phyloP scores from a whole-genome alignment of 768 basidiomycete genomes.

The Xerocomus potaroensis region DNA sequence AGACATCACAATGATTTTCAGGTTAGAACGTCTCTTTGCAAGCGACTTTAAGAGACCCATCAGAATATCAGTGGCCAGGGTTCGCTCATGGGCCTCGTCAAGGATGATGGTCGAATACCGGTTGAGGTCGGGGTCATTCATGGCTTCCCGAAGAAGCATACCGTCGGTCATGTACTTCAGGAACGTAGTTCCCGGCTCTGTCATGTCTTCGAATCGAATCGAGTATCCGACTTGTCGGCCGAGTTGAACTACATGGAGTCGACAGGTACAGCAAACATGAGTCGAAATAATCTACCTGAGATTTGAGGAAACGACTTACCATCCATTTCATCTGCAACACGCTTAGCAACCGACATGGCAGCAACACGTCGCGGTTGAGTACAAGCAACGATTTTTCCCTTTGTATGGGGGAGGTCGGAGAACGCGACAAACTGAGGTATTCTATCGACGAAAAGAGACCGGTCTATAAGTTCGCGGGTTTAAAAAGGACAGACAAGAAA shows the following conservation, averaged over 20 bases:
- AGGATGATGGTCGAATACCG: conserved; percentile 98
- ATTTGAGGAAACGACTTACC: conserved; percentile 48
- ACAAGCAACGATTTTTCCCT: conserved; percentile 89
- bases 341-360: conserved; percentile 97
- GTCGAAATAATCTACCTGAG: background rate
- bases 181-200: conserved; percentile 86
- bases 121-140: conserved; percentile 87
- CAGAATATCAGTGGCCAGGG: conserved; percentile 94
- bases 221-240: conserved; percentile 97
- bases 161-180: conserved; percentile 99
- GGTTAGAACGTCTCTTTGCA: conserved; percentile 73
- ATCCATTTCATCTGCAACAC: conserved; percentile 99
- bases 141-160: conserved; percentile 98
- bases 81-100: conserved; percentile 98
- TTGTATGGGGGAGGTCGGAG: conserved; percentile 87
- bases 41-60: conserved; percentile 94
- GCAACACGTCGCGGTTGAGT: conserved; percentile 96
- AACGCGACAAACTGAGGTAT: conserved; percentile 97
- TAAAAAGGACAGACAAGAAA: conserved; percentile 17
- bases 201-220: conserved; percentile 91
- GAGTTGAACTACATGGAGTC: conserved; percentile 60
- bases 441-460: conserved; percentile 41
- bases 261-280: background rate
- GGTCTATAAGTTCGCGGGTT: conserved; percentile 26
- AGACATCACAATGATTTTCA: conserved; percentile 98